Conservation (phyloP, 2,329 filamentous ascomycete species). For the Hymenoscyphus albidus region DNA sequence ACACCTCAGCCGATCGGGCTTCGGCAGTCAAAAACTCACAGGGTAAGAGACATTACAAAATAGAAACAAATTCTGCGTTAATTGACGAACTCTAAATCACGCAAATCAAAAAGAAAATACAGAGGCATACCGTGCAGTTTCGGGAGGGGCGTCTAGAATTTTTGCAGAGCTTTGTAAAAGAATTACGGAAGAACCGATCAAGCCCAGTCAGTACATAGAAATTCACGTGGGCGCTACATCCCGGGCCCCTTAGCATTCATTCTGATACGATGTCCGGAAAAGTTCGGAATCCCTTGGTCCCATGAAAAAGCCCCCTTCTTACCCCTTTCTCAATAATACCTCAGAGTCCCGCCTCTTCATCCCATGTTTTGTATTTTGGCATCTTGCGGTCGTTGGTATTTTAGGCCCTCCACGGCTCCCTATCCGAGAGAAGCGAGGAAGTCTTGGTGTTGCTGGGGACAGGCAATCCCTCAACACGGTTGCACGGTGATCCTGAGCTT, state of each 20-base stretch:
- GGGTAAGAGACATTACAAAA: not conserved
- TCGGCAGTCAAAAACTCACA: not conserved
- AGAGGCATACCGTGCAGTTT: not conserved
- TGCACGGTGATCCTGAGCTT: not conserved
- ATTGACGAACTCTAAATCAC: not conserved
- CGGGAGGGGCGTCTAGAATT: not conserved
- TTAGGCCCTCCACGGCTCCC: not conserved
- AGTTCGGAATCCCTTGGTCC: not conserved
- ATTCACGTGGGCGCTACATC: not conserved
- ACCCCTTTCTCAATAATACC: not conserved
- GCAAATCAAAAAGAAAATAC: not conserved
- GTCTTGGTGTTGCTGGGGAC: slow-evolving; percentile 1
- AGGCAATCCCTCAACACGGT: not conserved
- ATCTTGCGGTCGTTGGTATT: not conserved
- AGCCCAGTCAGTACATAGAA: no score
- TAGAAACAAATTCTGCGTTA: not conserved
- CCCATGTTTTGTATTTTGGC: not conserved
- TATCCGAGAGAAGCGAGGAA: not conserved
- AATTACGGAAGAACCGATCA: not conserved
- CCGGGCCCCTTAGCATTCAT: not conserved
- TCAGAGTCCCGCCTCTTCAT: not conserved
- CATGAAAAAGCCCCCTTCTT: not conserved
- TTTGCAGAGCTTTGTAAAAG: not conserved
- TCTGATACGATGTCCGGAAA: not conserved
- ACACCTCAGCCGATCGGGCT: not conserved